Conservation (phyloP, 352 stramenopile species). For the Globisporangium abappressorium region DNA sequence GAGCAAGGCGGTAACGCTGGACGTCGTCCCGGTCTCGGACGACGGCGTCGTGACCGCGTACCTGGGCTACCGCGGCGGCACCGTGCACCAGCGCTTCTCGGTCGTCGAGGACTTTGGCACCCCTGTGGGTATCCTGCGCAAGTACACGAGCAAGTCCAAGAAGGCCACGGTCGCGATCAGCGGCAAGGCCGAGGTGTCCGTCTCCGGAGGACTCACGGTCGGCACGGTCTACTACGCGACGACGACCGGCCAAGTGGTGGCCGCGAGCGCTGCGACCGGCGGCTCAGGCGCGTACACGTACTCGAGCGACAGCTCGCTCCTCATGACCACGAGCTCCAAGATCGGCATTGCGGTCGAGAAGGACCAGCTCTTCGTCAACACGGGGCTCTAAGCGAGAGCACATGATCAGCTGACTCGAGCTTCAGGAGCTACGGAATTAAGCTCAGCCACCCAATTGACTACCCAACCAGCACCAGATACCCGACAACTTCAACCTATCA, state of each 20-base stretch:
- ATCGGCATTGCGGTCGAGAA: constrained; percentile 49
- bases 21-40: constrained; percentile 35
- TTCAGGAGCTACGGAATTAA: neutral
- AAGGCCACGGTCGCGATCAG: constrained; percentile 29
- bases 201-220: constrained; percentile 25
- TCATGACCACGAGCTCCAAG: constrained; percentile 56
- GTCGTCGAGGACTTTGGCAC: constrained; percentile 44
- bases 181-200: constrained; percentile 33
- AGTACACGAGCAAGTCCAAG: constrained; percentile 25
- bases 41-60: constrained; percentile 49
- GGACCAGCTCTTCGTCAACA: constrained; percentile 57
- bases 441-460: neutral
- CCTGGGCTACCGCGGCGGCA: constrained; percentile 33
- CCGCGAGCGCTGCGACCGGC: neutral
- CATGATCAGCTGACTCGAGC: neutral
- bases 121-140: constrained; percentile 46
- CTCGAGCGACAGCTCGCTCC: constrained; percentile 20
- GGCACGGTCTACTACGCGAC: constrained; percentile 58
- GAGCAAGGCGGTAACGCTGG: constrained; percentile 33
- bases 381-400: constrained; percentile 29
- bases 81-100: constrained; percentile 37
- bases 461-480: neutral
- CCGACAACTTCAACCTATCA: neutral
- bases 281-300: constrained; percentile 35
- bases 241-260: constrained; percentile 35